Base-by-base conservation (phyloP, 768 basidiomycete genomes). In the Lactarius indigo region DNA sequence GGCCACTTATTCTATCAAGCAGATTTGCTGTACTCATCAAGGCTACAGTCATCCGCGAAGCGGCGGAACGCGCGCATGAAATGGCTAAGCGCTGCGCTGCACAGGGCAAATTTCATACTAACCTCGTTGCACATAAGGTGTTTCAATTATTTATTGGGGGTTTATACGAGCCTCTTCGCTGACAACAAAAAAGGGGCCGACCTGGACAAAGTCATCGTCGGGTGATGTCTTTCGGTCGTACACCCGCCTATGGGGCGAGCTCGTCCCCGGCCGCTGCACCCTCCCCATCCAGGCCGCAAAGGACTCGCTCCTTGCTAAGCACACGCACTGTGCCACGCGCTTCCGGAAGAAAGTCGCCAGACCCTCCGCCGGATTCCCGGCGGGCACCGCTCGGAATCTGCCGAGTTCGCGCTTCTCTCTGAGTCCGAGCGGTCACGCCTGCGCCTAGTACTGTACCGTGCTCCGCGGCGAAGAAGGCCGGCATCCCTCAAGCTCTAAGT, bases 171-270 rank as follows among this genome's bases (percentile, higher is more conserved):
- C 33, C 23, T 7, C 28, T 28, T 50, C 28, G 18, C 50, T 59
- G 10, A 66, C 37, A 18, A 18, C 12, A 13, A 37, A 39, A 31
- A 6, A 13, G 28, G 64, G 44, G 42, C 63, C 17, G 63, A 64
- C 42, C 8, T 39, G 30, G 50, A 63, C 15, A 59, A 59, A 6
- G 42, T 63, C 41, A 57, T 75, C 26, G 63, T 65, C 2, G 72
- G 73, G 73, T 44, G 73, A 74, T 58, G 61, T 71, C 23, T 71
- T 75, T 13, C 69, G 59, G 1, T 55, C 73, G 28, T 68, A 65
- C 62, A 73, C 74, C 59, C 69, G 70, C 15, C 70, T 74, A 20
- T 69, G 64, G 57, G 50, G 59, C 13, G 68, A 73, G 63, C 65
- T 74, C 42, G 61, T 72, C 52, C 68, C 59, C 31, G 44, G 41